These are phyloP conservation scores for Cryphonectria parasitica DNA, from an alignment of 2,329 filamentous ascomycete genomes.

Conservation along the genomic window DNA sequence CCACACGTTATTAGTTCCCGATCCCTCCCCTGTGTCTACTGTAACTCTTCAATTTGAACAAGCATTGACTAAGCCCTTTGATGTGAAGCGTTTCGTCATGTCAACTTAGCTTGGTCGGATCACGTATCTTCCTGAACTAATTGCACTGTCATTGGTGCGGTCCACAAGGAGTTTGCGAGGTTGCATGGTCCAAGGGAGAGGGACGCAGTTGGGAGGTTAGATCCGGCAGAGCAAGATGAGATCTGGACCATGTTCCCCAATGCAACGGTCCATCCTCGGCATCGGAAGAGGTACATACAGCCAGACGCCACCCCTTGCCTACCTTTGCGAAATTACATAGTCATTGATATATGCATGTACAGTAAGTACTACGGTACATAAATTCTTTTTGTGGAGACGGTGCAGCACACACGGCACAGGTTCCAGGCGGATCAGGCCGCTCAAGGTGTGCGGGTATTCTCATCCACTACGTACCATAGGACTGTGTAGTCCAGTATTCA, in stretches of 20 bases:
- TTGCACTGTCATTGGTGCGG: neutral
- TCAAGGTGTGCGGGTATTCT: neutral
- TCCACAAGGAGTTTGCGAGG: neutral
- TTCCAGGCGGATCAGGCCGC: neutral
- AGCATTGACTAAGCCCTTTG: neutral
- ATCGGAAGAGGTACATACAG: conserved; percentile 5
- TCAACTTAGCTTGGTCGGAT: neutral
- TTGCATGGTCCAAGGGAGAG: neutral
- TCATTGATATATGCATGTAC: too few relatives aligned
- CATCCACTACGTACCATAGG: neutral
- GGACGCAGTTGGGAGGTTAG: neutral
- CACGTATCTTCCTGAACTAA: neutral
- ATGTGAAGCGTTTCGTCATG: conserved; percentile 1
- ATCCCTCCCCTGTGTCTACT: neutral
- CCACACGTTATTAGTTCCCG: neutral
- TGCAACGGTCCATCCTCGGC: conserved; percentile 11
- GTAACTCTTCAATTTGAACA: neutral
- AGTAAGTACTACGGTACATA: neutral
- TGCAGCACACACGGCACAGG: neutral
- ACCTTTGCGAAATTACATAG: too few relatives aligned
- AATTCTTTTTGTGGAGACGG: too few relatives aligned
- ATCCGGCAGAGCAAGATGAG: conserved; percentile 19
- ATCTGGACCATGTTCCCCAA: conserved; percentile 11
- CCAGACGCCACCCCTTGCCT: neutral
- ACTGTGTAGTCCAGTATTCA: neutral